Base-by-base conservation (phyloP, 2,329 filamentous ascomycete genomes). In the Fusarium albosuccineum region DNA sequence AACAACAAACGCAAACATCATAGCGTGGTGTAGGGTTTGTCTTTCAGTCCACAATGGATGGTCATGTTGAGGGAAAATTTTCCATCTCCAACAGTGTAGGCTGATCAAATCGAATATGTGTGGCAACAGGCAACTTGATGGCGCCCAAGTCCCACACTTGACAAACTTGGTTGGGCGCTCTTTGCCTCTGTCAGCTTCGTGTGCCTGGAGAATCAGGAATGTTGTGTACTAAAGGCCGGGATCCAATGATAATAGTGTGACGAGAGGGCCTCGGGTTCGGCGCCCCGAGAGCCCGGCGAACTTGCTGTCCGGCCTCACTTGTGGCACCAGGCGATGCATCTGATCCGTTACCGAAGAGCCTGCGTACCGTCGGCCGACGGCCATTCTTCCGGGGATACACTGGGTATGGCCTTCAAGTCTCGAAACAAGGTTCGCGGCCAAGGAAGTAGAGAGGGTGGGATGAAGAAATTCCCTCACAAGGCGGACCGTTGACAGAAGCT, bases 261-360 rank as follows among this genome's bases (percentile, higher is more conserved):
- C 42, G 44, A 51, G 36, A 33, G 10, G 61, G 33, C 57, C 57
- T 57, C 41, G 55, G 30, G 16, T 60, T 59, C 54, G 22, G 50
- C 26, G 14, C 45, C 44, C 55, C 55, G 58, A 48, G 27, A 40
- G 48, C 10, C 40, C 60, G 48, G 33, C 52, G 37, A 49, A 49
- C 46, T 14, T 51, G 36, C 46, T 37, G 34, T 50, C 49, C 53
- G 42, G 55, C 52, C 45, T 39, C 36, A 33, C 33, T 36, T 54
- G 57, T 50, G 61, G 64, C 46, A 30, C 34, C 57, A 60, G 42
- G 29, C 51, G 52, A 59, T 65, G 60, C 50, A 34, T 60, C 46
- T 60, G 65, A 62, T 67, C 70, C 53, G 67, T 67, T 61, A 66
- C 70, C 65, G 65, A 72, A 30, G 27, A 44, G 11, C 46, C 42